Conservation (phyloP, 495 filamentous ascomycete genomes). For the Penicillium crystallinum region DNA sequence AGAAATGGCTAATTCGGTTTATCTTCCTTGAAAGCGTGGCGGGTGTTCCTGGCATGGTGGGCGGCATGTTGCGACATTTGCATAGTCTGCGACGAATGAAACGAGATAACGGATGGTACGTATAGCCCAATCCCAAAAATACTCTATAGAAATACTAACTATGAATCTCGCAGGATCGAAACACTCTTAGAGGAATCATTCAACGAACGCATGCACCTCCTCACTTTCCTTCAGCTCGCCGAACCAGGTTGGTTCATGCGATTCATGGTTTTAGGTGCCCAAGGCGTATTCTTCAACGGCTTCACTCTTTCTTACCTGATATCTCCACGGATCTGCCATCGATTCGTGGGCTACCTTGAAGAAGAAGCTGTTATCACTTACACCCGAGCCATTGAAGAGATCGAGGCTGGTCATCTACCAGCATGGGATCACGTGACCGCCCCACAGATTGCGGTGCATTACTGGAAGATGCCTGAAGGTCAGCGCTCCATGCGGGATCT, state of each 20-base stretch:
- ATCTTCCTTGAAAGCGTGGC: conserved; percentile 94
- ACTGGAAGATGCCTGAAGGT: conserved; percentile 90
- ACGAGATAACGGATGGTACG: conserved; percentile 86
- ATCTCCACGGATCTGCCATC: conserved; percentile 83
- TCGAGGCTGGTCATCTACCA: conserved; percentile 77
- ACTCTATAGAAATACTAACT: background rate
- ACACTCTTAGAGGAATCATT: conserved; percentile 89
- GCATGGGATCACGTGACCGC: conserved; percentile 74
- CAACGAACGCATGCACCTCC: conserved; percentile 94
- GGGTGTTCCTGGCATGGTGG: conserved; percentile 95
- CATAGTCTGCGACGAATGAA: conserved; percentile 76
- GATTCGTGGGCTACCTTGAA: conserved; percentile 95
- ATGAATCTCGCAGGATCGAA: conserved; percentile 59
- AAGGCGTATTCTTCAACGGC: conserved; percentile 92
- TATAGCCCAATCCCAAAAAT: background rate
- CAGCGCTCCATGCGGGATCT: conserved; percentile 79
- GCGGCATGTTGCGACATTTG: conserved; percentile 85
- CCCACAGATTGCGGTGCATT: conserved; percentile 80
- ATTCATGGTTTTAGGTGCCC: conserved; percentile 74
- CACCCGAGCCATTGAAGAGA: conserved; percentile 75
- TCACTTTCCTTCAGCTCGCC: conserved; percentile 90
- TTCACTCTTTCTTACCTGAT: conserved; percentile 88
- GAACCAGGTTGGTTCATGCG: conserved; percentile 88
- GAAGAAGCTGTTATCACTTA: conserved; percentile 97
- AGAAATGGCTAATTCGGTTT: conserved; percentile 76